Evolutionary conservation across 2,329 filamentous ascomycete species (phyloP), one percentile per base, ranked within the genome.

Genomic region (Hypoxylon sp.): DNA sequence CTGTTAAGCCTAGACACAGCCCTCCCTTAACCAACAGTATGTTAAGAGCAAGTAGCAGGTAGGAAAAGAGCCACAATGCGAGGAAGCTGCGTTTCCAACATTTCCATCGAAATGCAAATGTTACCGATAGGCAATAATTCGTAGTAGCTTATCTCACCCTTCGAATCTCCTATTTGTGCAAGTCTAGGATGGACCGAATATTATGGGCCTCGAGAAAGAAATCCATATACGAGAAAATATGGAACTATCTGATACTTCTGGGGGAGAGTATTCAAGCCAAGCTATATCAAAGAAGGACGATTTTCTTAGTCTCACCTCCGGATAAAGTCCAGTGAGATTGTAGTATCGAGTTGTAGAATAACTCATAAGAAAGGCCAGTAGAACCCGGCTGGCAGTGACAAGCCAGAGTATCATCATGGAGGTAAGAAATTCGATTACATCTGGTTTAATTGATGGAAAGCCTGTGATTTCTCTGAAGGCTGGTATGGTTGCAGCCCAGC

Each of bases 161-260:
- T 62, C 57, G 54, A 48, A 37, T 46, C n/a, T 47, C 22, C 24
- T 48, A 62, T 29, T 29, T 42, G 35, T 26, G 47, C 53, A 61
- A 50, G 46, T 51, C 31, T 42, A 42, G 46, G 9, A 48, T 17
- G 26, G 55, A 50, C 37, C 48, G 35, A 62, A 22, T 51, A 39
- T 47, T 63, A 63, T 50, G 17, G 8, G 22, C 29, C 48, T 60
- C 39, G 46, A 57, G 26, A 60, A 39, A 55, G 35, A 22, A 64
- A 63, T 55, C 63, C 59, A 55, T 58, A 46, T 37, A 50, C 13
- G 35, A 29, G 33, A 35, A 60, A 62, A 65, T 47, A 65, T 55
- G 58, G 64, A 63, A 63, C 60, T 70, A 70, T 71, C 47, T 70
- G 63, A 63, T 67, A 58, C 42, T 65, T 63, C 37, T 53, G 19